Evolutionary conservation across 495 filamentous ascomycete genomes (phyloP).

Genomic region (Hypoxylon intermedium): DNA sequence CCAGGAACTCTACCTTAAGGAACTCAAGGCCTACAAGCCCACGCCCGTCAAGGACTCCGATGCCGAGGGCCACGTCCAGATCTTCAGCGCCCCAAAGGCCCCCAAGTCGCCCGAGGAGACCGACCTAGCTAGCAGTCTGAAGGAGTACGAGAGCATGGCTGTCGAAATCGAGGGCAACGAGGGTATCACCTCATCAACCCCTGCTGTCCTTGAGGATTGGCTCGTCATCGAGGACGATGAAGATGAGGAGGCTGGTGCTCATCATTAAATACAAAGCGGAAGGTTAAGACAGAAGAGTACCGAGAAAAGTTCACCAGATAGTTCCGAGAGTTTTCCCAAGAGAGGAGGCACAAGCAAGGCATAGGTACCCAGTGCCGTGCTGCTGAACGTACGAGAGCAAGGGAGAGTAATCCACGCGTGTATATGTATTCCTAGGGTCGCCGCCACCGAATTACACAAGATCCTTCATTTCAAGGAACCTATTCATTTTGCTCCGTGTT

Average conservation of each 20-base stretch:
- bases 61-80: conserved; percentile 88
- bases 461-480: conserved; percentile 22
- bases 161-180: conserved; percentile 95
- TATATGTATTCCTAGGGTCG: conserved; percentile 40
- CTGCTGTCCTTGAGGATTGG: conserved; percentile 57
- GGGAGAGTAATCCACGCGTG: conserved; percentile 20
- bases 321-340: no score
- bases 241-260: conserved; percentile 47
- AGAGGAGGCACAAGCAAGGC: background rate
- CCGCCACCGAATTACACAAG: conserved; percentile 27
- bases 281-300: background rate
- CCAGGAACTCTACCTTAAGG: conserved; percentile 94
- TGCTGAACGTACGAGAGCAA: conserved; percentile 4
- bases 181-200: conserved; percentile 39
- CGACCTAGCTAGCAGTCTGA: conserved; percentile 86
- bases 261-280: conserved; percentile 41
- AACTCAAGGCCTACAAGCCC: conserved; percentile 92
- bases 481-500: no score
- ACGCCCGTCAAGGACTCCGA: conserved; percentile 82
- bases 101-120: conserved; percentile 89
- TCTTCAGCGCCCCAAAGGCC: conserved; percentile 77
- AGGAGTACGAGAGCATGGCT: conserved; percentile 88
- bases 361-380: conserved; percentile 4
- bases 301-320: background rate
- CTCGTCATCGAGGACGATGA: conserved; percentile 59